Conservation (phyloP, 345 rosid genomes). For the Angophora floribunda region DNA sequence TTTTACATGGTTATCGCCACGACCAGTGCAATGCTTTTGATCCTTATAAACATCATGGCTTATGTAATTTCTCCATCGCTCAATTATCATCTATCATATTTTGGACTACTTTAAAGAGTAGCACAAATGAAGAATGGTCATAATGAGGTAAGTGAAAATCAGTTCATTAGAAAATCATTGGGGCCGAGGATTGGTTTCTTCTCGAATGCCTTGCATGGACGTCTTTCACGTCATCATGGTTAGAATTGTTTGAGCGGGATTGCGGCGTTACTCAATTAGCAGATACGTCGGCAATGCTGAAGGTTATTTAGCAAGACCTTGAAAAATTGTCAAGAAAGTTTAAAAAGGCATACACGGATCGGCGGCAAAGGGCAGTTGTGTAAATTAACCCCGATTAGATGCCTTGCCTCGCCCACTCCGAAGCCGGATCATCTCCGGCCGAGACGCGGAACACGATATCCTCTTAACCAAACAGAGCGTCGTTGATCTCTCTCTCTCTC, state of each 20-base stretch:
- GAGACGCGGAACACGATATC: neutral
- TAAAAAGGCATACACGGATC: neutral
- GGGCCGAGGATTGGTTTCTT: neutral
- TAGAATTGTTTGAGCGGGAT: neutral
- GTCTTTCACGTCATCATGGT: neutral
- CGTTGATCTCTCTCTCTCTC: neutral
- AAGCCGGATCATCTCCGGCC: neutral
- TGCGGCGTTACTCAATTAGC: neutral
- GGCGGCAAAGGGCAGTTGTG: neutral
- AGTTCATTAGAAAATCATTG: neutral
- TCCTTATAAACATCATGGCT: neutral
- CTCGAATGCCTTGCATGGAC: neutral
- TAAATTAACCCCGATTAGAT: neutral
- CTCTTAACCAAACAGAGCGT: neutral
- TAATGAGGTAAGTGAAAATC: neutral
- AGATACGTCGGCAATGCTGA: neutral
- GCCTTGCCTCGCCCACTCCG: neutral
- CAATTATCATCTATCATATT: neutral
- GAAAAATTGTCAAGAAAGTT: neutral
- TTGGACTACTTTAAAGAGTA: neutral
- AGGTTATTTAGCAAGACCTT: neutral
- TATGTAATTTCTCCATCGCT: neutral
- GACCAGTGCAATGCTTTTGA: neutral
- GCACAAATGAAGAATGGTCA: neutral
- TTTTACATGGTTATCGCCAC: neutral